A percentile compares a stretch with the other conserved stretches of the same genome.
Conservation (phyloP, 495 filamentous ascomycete genomes). For the Podospora conica region DNA sequence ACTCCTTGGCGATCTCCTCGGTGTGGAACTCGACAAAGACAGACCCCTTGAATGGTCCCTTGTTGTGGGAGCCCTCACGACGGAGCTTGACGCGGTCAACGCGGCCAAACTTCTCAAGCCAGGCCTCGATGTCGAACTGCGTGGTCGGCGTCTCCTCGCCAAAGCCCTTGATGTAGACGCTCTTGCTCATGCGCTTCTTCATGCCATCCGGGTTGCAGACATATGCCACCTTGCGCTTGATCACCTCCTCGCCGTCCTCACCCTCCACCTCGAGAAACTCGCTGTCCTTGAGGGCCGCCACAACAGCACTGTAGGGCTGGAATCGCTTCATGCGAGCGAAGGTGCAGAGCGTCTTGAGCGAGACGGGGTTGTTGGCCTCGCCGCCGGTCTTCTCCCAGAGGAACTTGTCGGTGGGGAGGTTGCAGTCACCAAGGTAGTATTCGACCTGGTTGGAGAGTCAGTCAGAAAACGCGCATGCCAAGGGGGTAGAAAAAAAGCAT, state of each 20-base stretch:
- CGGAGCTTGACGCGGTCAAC: constrained; percentile 83
- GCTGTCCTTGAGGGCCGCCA: constrained; percentile 73
- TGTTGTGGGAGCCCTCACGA: constrained; percentile 51
- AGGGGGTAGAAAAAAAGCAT: background rate
- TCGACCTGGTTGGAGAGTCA: constrained; percentile 60
- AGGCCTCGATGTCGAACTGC: constrained; percentile 89
- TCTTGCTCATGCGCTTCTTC: constrained; percentile 29
- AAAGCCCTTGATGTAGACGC: constrained; percentile 72
- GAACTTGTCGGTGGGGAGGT: constrained; percentile 82
- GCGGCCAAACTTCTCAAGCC: constrained; percentile 74
- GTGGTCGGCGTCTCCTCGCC: constrained; percentile 68
- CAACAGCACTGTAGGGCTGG: constrained; percentile 71
- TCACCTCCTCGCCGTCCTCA: constrained; percentile 52
- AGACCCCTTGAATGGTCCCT: constrained; percentile 73
- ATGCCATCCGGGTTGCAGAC: constrained; percentile 26
- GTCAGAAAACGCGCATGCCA: constrained; percentile 10
- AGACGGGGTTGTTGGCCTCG: constrained; percentile 68
- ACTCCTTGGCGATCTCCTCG: constrained; percentile 67
- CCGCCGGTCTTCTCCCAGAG: constrained; percentile 72
- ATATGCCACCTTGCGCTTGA: constrained; percentile 71
- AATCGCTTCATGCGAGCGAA: constrained; percentile 96
- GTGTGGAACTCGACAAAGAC: constrained; percentile 87
- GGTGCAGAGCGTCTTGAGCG: constrained; percentile 63
- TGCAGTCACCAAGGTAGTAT: constrained; percentile 95
- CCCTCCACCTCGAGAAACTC: constrained; percentile 56